Percentiles rank a stretch among this genome's conserved stretches.
These are phyloP conservation scores for Ceratobasidium sp. DNA, from an alignment of 1,284 basidiomycete genomes.

Conservation along the genomic window DNA sequence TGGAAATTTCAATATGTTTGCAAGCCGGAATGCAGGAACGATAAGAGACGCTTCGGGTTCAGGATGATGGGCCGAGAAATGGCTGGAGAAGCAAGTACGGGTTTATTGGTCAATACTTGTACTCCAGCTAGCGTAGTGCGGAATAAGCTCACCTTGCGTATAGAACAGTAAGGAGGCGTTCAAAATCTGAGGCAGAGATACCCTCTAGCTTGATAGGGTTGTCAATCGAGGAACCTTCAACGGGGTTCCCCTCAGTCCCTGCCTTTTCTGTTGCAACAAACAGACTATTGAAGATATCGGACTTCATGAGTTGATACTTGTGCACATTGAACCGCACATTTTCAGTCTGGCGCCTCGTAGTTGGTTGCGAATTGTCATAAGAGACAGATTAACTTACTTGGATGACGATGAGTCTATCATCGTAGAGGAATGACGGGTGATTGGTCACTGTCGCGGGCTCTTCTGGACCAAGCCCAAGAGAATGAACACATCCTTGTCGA, in stretches of 20 bases:
- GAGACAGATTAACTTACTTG: too few relatives aligned
- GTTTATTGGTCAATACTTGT: not conserved
- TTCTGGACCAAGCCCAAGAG: too few relatives aligned
- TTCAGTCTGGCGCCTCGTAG: too few relatives aligned
- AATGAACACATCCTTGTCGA: too few relatives aligned
- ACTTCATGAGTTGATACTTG: constrained; percentile 20
- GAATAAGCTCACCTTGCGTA: constrained; percentile 15
- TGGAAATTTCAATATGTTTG: constrained; percentile 36
- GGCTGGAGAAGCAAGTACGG: not conserved
- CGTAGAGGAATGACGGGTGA: too few relatives aligned
- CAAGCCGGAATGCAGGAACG: constrained; percentile 24
- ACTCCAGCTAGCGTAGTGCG: not conserved
- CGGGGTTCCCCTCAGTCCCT: not conserved
- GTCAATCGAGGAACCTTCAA: not conserved
- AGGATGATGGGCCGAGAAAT: not conserved
- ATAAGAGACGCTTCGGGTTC: not conserved
- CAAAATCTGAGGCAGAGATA: not conserved
- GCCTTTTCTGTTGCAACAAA: not conserved
- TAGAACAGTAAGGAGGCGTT: not conserved
- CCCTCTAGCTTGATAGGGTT: not conserved
- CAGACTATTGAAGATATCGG: not conserved
- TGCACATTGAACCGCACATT: too few relatives aligned
- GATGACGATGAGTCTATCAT: too few relatives aligned
- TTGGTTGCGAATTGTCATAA: too few relatives aligned
- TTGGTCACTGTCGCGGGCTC: too few relatives aligned